Base-by-base conservation (phyloP, 2,329 filamentous ascomycete genomes). In the Diplodia mutila region DNA sequence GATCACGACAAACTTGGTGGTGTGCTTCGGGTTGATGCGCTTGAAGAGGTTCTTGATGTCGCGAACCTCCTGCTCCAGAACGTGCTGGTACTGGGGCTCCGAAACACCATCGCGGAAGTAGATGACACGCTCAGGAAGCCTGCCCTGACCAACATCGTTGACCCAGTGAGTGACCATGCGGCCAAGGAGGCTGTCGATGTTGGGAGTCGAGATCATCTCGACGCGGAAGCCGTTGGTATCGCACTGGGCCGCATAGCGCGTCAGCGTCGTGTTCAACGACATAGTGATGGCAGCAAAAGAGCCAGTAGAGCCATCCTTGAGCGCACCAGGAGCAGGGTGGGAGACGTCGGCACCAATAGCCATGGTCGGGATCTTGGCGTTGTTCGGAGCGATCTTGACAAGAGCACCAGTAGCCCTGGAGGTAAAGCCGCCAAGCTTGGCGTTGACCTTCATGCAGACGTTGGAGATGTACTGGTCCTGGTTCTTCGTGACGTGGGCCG, bases 371-470 rank as follows among this genome's bases (percentile, higher is more conserved):
- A 69, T 70, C n/a, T 54, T 49, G 7, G 65, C 55, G 34, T 65
- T 46, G 25, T 68, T 71, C 68, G 54, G 72, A 4, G 70, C 70
- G 18, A 77, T 69, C 72, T 73, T 77, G 2, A 71, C 70, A 32
- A 77, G 25, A 79, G 53, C 14, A 79, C 74, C 73, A 23, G 83
- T 73, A 2, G 82, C 83, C 61, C 83, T 79, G 69, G 81, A 89
- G 0, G 93, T 97, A 0, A 87, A 86, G 6, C 95, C 95, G 16
- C 95, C 95, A 2, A 99, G 86, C 82, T 99, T 99, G 3, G 92
- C 91, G 73, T 99, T 98, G 71, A 99, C 89, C 82, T 99, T 99
- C 92, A 99, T 95, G 70, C 89, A 87, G 0, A 99, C 93, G 70
- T 99, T 99, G 0, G 92, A 95, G 74, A 92, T 90, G 79, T 98